These are phyloP conservation scores for Chrysoporthe puriensis DNA, from an alignment of 2,329 filamentous ascomycete species.

Conservation along the genomic window DNA sequence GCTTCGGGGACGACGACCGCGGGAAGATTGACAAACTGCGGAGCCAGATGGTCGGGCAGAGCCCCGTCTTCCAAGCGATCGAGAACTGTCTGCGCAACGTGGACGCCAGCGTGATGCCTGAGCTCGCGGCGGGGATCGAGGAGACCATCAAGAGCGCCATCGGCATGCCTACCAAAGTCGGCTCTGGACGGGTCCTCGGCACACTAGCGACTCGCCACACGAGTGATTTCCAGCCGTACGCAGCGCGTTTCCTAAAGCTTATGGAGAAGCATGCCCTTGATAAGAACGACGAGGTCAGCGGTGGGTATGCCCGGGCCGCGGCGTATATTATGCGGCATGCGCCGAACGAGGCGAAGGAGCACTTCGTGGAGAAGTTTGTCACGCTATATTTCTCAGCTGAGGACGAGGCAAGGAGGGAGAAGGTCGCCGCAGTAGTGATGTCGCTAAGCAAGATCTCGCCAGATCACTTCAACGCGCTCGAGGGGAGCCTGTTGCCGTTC, in stretches of 20 bases:
- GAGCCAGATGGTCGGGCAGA: slow-evolving; percentile 78
- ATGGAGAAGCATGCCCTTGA: slow-evolving; percentile 85
- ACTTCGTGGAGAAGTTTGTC: slow-evolving; percentile 58
- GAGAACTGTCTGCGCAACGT: slow-evolving; percentile 85
- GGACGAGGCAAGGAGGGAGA: slow-evolving; percentile 73
- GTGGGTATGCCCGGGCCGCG: slow-evolving; percentile 82
- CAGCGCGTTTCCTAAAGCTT: slow-evolving; percentile 74
- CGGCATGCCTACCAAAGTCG: slow-evolving; percentile 91
- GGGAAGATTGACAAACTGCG: slow-evolving; percentile 90
- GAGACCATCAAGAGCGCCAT: slow-evolving; percentile 82
- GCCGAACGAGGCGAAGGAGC: slow-evolving; percentile 51
- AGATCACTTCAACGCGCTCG: slow-evolving; percentile 81
- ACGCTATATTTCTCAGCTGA: slow-evolving; percentile 81
- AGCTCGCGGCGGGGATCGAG: slow-evolving; percentile 73
- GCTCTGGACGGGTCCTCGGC: slow-evolving; percentile 81
- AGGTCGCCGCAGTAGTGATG: slow-evolving; percentile 81
- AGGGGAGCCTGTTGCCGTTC: slow-evolving; percentile 78
- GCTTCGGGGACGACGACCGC: slow-evolving; percentile 82
- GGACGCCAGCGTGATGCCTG: slow-evolving; percentile 76
- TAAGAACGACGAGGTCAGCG: slow-evolving; percentile 90
- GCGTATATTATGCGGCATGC: slow-evolving; percentile 78
- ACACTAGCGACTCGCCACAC: slow-evolving; percentile 82
- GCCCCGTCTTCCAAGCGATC: slow-evolving; percentile 90
- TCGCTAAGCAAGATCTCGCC: slow-evolving; percentile 85
- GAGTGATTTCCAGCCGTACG: slow-evolving; percentile 74